A percentile compares a stretch with the other conserved stretches of the same genome.
These are phyloP conservation scores for Pseudogymnoascus sp. DNA, from an alignment of 2,329 filamentous ascomycete genomes.

Conservation along the genomic window DNA sequence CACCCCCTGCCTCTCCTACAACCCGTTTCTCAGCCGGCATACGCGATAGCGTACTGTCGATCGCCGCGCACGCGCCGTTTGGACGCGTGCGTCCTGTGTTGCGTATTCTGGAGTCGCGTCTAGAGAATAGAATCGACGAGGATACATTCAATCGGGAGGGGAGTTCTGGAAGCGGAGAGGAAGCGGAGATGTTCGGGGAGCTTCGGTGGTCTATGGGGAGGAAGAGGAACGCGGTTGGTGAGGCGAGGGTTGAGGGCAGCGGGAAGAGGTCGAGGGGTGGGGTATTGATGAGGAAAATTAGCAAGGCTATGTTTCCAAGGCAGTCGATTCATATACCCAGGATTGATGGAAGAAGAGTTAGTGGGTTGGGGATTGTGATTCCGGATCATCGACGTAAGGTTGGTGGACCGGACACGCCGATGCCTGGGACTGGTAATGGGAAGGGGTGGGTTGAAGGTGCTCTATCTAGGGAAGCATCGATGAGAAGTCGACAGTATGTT, in stretches of 20 bases:
- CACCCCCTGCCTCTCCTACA: not conserved
- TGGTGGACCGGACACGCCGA: not conserved
- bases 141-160: not conserved
- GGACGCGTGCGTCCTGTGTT: not conserved
- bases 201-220: not conserved
- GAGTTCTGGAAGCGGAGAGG: not conserved
- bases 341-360: not conserved
- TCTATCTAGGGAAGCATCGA: not conserved
- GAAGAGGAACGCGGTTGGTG: not conserved
- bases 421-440: not conserved
- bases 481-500: not conserved
- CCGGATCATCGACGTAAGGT: not conserved
- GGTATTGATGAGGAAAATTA: not conserved
- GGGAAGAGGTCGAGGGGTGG: not conserved
- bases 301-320: not conserved
- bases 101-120: not conserved
- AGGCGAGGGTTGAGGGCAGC: not conserved
- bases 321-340: not conserved
- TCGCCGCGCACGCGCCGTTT: not conserved
- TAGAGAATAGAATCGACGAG: not conserved
- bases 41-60: not conserved
- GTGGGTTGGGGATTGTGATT: constrained; percentile 2
- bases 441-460: not conserved
- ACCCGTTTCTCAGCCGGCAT: not conserved
- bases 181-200: not conserved